Percentiles rank a stretch among this genome's conserved stretches.
These are phyloP conservation scores for Colletotrichum melonis DNA, from an alignment of 2,329 filamentous ascomycete species.

Conservation along the genomic window DNA sequence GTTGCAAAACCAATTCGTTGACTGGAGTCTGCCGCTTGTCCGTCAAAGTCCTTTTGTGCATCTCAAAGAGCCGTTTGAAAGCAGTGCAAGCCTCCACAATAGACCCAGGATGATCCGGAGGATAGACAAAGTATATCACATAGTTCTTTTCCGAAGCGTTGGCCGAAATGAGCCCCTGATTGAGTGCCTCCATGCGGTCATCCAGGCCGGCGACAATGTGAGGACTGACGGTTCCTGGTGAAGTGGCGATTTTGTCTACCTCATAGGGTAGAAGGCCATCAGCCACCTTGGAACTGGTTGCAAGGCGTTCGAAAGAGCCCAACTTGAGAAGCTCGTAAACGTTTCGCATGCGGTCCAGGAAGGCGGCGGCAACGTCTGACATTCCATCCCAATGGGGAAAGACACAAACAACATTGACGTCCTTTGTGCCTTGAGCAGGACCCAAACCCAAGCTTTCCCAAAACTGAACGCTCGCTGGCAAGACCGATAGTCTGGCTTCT, in stretches of 20 bases:
- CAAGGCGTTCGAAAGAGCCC: slow-evolving; percentile 70
- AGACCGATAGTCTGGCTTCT: slow-evolving; percentile 76
- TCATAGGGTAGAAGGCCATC: slow-evolving; percentile 64
- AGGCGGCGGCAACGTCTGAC: slow-evolving; percentile 68
- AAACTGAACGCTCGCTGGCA: slow-evolving; percentile 80
- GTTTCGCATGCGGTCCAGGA: slow-evolving; percentile 75
- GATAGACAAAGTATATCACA: slow-evolving; percentile 82
- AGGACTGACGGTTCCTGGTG: slow-evolving; percentile 26
- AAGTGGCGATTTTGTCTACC: slow-evolving; percentile 52
- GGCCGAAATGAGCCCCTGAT: slow-evolving; percentile 56
- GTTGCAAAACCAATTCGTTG: slow-evolving; percentile 81
- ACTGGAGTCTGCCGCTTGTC: slow-evolving; percentile 55
- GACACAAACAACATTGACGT: slow-evolving; percentile 77
- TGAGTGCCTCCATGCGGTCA: slow-evolving; percentile 61
- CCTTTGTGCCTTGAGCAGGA: slow-evolving; percentile 77
- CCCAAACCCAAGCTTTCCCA: slow-evolving; percentile 85
- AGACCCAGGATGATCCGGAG: slow-evolving; percentile 69
- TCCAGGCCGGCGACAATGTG: slow-evolving; percentile 49
- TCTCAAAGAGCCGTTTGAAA: slow-evolving; percentile 78
- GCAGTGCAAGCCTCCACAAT: slow-evolving; percentile 78
- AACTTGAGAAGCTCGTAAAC: slow-evolving; percentile 81
- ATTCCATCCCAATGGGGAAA: slow-evolving; percentile 76
- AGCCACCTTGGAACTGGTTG: slow-evolving; percentile 53
- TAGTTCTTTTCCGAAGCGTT: slow-evolving; percentile 67
- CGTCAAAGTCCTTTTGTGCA: slow-evolving; percentile 63